phyloP scores from a whole-genome alignment of 176 grass and related monocot species.

The Urochloa ruziziensis region DNA sequence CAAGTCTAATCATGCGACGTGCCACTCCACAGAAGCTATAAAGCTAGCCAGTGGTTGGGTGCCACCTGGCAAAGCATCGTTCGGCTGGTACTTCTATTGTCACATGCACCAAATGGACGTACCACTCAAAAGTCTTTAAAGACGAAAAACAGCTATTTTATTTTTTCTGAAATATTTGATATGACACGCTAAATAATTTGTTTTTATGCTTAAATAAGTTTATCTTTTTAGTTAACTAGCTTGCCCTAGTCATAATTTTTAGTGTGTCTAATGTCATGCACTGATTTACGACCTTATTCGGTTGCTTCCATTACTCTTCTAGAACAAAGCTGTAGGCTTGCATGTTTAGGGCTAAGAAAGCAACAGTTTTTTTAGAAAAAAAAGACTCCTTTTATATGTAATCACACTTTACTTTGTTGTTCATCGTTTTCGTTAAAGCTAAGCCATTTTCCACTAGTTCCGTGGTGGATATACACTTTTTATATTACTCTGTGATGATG shows the following conservation, averaged over 20 bases:
- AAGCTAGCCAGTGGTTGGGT: neutral
- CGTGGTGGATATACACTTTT: neutral
- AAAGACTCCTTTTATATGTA: too few species aligned
- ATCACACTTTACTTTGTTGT: neutral
- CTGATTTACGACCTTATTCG: neutral
- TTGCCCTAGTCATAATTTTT: neutral
- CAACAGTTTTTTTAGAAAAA: neutral
- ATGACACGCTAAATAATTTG: too few species aligned
- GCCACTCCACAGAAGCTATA: neutral
- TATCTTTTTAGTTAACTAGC: neutral
- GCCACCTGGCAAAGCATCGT: neutral
- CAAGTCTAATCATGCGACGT: neutral
- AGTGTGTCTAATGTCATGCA: neutral
- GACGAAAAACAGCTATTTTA: neutral
- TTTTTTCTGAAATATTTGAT: neutral
- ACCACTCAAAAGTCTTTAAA: neutral
- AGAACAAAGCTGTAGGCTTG: neutral
- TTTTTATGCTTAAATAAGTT: too few species aligned
- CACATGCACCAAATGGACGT: neutral
- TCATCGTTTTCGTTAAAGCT: neutral
- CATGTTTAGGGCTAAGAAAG: neutral
- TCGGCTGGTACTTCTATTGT: neutral
- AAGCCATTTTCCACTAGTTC: neutral
- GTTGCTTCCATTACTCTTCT: neutral
- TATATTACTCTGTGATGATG: neutral